Conservation (phyloP, 768 basidiomycete species). For the Lactifluus rugatus region DNA sequence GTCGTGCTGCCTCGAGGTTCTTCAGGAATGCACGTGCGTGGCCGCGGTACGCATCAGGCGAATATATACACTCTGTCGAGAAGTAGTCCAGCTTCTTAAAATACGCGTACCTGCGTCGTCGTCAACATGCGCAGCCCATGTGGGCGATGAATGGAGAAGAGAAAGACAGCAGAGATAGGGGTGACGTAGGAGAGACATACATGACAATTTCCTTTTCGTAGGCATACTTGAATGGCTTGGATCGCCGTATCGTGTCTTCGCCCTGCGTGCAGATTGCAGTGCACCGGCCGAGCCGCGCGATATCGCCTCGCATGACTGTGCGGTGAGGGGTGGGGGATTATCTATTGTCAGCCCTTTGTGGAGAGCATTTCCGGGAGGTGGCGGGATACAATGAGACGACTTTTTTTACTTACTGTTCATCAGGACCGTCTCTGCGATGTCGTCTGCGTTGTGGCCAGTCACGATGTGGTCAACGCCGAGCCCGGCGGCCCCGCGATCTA, state of each 20-base stretch:
- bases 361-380: not conserved
- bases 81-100: constrained; percentile 99
- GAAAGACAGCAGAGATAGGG: not conserved
- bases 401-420: constrained; percentile 85
- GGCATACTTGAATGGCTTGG: constrained; percentile 99
- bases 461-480: constrained; percentile 94
- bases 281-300: constrained; percentile 87
- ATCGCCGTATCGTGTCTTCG: constrained; percentile 92
- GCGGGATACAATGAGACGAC: not conserved
- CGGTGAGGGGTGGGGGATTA: not conserved
- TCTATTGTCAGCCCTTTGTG: constrained; percentile 1
- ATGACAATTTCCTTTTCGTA: constrained; percentile 99
- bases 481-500: constrained; percentile 87
- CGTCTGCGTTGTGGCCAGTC: constrained; percentile 98
- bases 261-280: constrained; percentile 92
- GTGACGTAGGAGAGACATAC: constrained; percentile 38
- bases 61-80: constrained; percentile 98
- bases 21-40: constrained; percentile 93
- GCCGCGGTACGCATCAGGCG: constrained; percentile 96
- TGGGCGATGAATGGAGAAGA: not conserved
- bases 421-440: constrained; percentile 95
- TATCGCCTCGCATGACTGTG: constrained; percentile 94
- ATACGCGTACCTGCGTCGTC: constrained; percentile 77
- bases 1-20: constrained; percentile 87
- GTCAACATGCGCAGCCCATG: not conserved